phyloP scores from a whole-genome alignment of 805 yeast genomes.

The Naumovozyma dairenensis region DNA sequence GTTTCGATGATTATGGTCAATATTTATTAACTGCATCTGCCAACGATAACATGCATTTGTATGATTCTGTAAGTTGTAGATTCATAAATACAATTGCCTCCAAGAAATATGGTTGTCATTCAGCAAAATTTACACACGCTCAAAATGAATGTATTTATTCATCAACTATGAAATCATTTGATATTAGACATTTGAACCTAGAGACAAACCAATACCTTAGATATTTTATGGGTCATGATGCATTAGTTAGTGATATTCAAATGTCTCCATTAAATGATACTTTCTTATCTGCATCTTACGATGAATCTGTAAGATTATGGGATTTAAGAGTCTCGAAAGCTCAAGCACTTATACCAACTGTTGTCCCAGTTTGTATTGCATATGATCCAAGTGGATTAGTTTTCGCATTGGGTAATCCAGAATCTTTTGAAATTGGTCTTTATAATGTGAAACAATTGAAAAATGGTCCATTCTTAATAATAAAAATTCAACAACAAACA shows the following conservation, averaged over 20 bases:
- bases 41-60: conserved; percentile 75
- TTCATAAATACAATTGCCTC: conserved; percentile 62
- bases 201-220: conserved; percentile 72
- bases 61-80: conserved; percentile 64
- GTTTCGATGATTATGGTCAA: conserved; percentile 78
- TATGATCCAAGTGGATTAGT: conserved; percentile 80
- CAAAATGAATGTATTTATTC: conserved; percentile 69
- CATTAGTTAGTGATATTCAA: conserved; percentile 61
- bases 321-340: conserved; percentile 62
- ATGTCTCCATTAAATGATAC: conserved; percentile 60
- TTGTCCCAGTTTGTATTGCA: conserved; percentile 49
- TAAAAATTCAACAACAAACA: conserved; percentile 33
- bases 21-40: conserved; percentile 65
- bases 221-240: conserved; percentile 82
- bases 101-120: conserved; percentile 85
- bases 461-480: conserved; percentile 44
- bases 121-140: conserved; percentile 74
- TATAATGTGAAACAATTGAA: conserved; percentile 55
- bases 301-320: conserved; percentile 80
- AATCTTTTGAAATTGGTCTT: conserved; percentile 38
- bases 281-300: conserved; percentile 60
- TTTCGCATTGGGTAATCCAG: conserved; percentile 54
- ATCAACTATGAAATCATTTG: conserved; percentile 70
- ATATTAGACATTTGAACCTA: conserved; percentile 64
- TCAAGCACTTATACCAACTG: conserved; percentile 50